Evolutionary conservation across 2,329 filamentous ascomycete genomes (phyloP).

Genomic region (Pseudopithomyces maydicus): DNA sequence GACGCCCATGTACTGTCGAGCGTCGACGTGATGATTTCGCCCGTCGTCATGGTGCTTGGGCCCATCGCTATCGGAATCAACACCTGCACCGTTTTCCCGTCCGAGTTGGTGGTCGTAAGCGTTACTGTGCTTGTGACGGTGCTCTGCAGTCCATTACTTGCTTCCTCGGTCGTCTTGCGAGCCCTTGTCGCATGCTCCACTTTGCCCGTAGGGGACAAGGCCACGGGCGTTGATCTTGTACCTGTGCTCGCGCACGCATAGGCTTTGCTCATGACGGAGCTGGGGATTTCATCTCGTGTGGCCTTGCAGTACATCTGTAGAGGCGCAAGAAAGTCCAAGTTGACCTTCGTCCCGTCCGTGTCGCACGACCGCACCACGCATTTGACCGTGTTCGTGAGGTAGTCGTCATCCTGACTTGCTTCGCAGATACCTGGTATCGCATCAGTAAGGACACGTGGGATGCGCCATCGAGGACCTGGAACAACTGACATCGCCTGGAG

Average conservation of each 20-base stretch:
- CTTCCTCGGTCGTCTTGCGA: constrained; percentile 9
- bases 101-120: constrained; percentile 23
- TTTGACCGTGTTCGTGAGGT: constrained; percentile 23
- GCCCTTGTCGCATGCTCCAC: constrained; percentile 9
- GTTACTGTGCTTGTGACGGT: constrained; percentile 25
- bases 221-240: constrained; percentile 1
- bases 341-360: constrained; percentile 16
- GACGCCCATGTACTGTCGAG: constrained; percentile 12
- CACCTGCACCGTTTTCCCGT: constrained; percentile 29
- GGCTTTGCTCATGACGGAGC: constrained; percentile 24
- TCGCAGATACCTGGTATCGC: constrained; percentile 29
- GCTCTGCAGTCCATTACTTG: constrained; percentile 16
- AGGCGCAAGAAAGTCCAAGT: constrained; percentile 22
- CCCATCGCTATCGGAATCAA: constrained; percentile 29
- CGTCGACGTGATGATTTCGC: constrained; percentile 25
- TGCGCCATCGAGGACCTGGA: background rate
- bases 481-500: constrained; percentile 22
- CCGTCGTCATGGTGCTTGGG: constrained; percentile 25
- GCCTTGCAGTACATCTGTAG: constrained; percentile 25
- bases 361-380: constrained; percentile 25
- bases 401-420: constrained; percentile 21
- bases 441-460: constrained; percentile 5
- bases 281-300: constrained; percentile 21
- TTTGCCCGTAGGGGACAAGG: constrained; percentile 12
- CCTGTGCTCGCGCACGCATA: constrained; percentile 20